Base-by-base conservation (phyloP, 805 yeast species). In the Metschnikowia drakensbergensis region DNA sequence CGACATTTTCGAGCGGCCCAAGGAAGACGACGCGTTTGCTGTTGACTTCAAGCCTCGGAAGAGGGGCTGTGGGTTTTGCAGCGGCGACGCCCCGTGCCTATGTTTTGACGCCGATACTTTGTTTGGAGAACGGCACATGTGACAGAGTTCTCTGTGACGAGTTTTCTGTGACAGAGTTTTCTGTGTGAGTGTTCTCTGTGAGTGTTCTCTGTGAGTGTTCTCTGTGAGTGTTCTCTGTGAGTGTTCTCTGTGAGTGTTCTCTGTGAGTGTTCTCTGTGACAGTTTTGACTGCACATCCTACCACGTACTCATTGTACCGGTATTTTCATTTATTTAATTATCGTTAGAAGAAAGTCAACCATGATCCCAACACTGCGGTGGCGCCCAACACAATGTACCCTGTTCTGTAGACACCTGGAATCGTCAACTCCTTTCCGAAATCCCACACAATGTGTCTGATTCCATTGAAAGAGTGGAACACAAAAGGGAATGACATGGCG, bases 381-480 rank as follows among this genome's bases (percentile, higher is more conserved):
- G 81, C 72, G 28, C 84, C 97, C 49, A 90, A 67, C 17, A 89
- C 96, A 42, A 80, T 73, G 71, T 88, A 88, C 54, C 97, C 98
- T 33, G 97, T 90, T 72, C 85, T 82, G 82, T 87, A 86, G 49
- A 94, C 97, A 58, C 96, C 97, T 64, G 85, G 81, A 58, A 88
- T 63, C 53, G 90, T 79, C 65, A 92, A 78, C 68, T 85, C 87
- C 58, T 73, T 76, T 66, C 96, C 96, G 46, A 82, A 67, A 68
- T 94, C 99, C 99, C 99, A 94, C 48, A 88, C 64, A 69, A 92
- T 74, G 68, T 94, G 99, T 80, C 99, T 88, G 54, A 92, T 52
- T 60, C 98, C 97, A 67, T 91, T 89, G 66, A 76, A 81, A 41
- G 79, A 62, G 71, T 94, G 99, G 85, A 81, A 90, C 29, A 86